Base-by-base conservation (phyloP, 1,139 yeast species). In the Lizanozyma gosingica region DNA sequence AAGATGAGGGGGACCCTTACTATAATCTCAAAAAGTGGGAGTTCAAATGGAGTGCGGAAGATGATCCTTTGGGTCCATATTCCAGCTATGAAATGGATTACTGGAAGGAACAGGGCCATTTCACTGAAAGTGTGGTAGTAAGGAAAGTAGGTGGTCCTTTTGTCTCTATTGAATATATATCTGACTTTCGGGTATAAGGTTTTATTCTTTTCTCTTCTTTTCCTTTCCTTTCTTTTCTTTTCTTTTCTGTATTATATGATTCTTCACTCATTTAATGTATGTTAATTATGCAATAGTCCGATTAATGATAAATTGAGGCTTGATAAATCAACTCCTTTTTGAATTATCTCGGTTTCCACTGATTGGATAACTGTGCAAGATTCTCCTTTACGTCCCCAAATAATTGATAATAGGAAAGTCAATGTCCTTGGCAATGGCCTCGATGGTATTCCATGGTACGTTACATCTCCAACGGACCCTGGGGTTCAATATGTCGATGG, bases 381-480 rank as follows among this genome's bases (percentile, higher is more conserved):
- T n/a, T n/a, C n/a, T n/a, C n/a, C 29, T 6, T 22, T 22, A 22
- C 9, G 29, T 22, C 11, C 29, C 54, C 33, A 80, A 45, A 48
- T 76, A 82, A 39, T 71, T 74, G 17, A 64, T 67, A 3, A 82
- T 57, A 0, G 78, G 80, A 45, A 83, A 71, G n/a, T 65, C 60
- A 16, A 81, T 56, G 35, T 76, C 80, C 22, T 61, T 56, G 0
- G 87, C 77, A 11, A 81, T 55, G 15, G 61, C 57, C 43, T 69
- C 67, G 4, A 77, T 71, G 22, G 72, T 66, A 4, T 65, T 61
- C 77, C 80, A 80, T 35, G 70, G 63, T 14, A 78, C 71, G 49
- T 78, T 80, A 46, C 80, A 71, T 49, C 70, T 76, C 87, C 88
- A 81, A 43, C 79, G 63, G 1, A 82, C 73, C 47, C 76, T 71